Base-by-base conservation (phyloP, 257 asterid species). In the Capsicum rhomboideum region DNA sequence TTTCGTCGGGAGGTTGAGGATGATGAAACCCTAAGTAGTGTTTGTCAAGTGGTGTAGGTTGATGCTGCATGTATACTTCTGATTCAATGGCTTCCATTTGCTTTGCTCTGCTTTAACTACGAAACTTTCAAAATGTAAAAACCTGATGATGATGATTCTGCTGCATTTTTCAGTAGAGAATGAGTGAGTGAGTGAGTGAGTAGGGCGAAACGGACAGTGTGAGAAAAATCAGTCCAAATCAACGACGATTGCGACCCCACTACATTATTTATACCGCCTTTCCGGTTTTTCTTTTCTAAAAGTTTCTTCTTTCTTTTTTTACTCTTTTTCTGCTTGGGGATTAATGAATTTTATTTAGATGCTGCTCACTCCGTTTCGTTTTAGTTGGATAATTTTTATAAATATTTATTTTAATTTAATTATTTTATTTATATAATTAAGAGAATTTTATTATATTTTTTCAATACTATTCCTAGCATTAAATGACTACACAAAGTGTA, bases 1-100 rank as follows among this genome's bases (percentile, higher is more conserved):
- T 61, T 26, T 9, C 10, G 23, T 16, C 10, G 17, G 20, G 58
- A 49, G 79, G 75, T 64, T 82, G 84, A 44, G 44, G 84, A 67
- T 82, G 84, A 67, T 82, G 64, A 42, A 82, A 18, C 84, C 84
- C 84, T 82, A 82, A 23, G 31, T 66, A 3, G 55, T 66, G 78
- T 37, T 21, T 55, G 0, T 82, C 80, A 46, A 72, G 58, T 44
- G 21, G 37, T 44, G 21, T 55, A 40, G 79, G 18, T 20, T 77
- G 78, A 16, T 42, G 72, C 37, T 37, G 72, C 17, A 68, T 18
- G 66, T 75, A 26, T 49, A 3, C 42, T 49, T 59, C 26, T 46
- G 81, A 75, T 46, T 74, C 40, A 46, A 74, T 23, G 80, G 42
- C 59, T 75, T 75, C 44, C 81, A 75, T 75, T 40, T 49, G 58